Conservation (phyloP, 371 early-diverging fungal species). For the Globomyces sp. region DNA sequence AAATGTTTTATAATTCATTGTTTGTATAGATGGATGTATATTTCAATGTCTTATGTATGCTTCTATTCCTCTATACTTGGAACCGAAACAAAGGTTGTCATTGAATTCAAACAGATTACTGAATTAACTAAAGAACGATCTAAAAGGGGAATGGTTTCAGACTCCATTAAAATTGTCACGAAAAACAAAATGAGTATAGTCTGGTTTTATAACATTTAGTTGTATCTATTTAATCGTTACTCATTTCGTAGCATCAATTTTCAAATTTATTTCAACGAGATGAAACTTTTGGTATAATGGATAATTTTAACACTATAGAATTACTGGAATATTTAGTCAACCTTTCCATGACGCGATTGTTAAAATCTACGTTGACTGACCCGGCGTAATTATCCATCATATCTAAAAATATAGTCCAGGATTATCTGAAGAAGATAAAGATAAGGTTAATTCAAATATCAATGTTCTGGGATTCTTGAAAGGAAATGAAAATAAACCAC, state of each 20-base stretch:
- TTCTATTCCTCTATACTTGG: conserved; percentile 95
- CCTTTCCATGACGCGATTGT: conserved; percentile 81
- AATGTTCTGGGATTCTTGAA: conserved; percentile 4
- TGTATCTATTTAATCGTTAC: not conserved
- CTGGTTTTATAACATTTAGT: not conserved
- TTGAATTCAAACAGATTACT: conserved; percentile 88
- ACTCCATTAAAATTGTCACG: conserved; percentile 81
- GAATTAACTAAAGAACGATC: conserved; percentile 82
- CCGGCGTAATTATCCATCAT: conserved; percentile 24
- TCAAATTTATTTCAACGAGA: conserved; percentile 94
- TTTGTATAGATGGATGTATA: conserved; percentile 75
- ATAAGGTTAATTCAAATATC: not conserved
- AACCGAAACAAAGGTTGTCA: conserved; percentile 82
- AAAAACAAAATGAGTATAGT: conserved; percentile 75
- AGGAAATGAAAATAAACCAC: conserved; percentile 23
- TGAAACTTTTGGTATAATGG: conserved; percentile 64
- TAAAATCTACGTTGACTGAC: conserved; percentile 66
- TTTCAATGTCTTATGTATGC: conserved; percentile 86
- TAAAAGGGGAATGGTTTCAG: conserved; percentile 85
- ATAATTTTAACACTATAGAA: conserved; percentile 38
- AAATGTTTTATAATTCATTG: too few species aligned
- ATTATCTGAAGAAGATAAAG: conserved; percentile 22
- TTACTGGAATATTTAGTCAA: conserved; percentile 86
- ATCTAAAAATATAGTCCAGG: conserved; percentile 25
- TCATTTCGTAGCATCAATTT: conserved; percentile 67